Conservation (phyloP, 495 filamentous ascomycete species). For the Arthonia radiata region DNA sequence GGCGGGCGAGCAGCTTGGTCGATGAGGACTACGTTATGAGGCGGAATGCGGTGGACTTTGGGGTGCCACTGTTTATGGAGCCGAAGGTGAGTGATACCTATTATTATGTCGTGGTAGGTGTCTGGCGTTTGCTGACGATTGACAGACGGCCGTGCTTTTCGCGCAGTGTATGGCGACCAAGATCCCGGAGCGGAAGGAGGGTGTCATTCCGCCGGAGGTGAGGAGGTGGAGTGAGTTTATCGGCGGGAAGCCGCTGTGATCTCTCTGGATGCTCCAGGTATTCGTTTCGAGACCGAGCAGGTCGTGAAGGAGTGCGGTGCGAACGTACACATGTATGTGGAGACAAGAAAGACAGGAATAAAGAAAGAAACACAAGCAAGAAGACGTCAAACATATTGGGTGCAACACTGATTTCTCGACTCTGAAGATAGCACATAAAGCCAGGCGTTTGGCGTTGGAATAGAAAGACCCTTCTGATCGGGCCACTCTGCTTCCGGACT, state of each 20-base stretch:
- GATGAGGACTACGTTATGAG: slow-evolving; percentile 98
- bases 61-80: slow-evolving; percentile 95
- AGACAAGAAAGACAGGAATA: no score
- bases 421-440: no score
- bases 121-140: slow-evolving; percentile 1
- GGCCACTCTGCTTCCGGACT: no score
- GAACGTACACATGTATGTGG: no score
- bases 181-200: slow-evolving; percentile 47
- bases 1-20: slow-evolving; percentile 53
- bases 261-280: neutral
- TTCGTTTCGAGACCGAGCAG: no score
- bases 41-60: slow-evolving; percentile 93
- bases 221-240: slow-evolving; percentile 85
- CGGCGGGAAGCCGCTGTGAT: slow-evolving; percentile 61
- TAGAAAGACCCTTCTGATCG: no score
- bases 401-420: no score
- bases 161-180: slow-evolving; percentile 92
- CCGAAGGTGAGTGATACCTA: slow-evolving; percentile 45
- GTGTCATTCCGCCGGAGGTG: slow-evolving; percentile 59
- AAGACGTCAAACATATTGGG: no score
- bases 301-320: no score
- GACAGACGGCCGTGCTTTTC: slow-evolving; percentile 84
- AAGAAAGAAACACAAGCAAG: no score
- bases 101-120: slow-evolving; percentile 5
- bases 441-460: no score